Base-by-base conservation (phyloP, 306 rosid genomes). In the Quercus parvula region DNA sequence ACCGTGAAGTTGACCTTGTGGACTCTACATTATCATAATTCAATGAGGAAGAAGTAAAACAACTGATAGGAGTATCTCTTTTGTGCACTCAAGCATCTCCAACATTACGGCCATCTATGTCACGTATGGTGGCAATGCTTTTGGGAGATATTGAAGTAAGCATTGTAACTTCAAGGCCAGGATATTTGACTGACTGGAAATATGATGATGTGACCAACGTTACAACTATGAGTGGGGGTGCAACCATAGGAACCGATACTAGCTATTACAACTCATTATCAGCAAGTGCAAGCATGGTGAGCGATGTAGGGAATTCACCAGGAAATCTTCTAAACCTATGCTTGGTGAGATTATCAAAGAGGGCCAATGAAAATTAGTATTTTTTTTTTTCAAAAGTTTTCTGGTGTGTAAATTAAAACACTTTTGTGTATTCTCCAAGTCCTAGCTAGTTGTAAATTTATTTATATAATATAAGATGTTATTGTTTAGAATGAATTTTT, bases 1-100 rank as follows among this genome's bases (percentile, higher is more conserved):
- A 86, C 64, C 1, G 59, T 51, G 77, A 78, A 79, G 33, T 71
- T 3, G 91, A 83, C 51, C 78, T 92, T 41, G 86, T 76, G 75
- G 94, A 92, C 83, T 84, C 84, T 44, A 74, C 41, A 66, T 75
- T 92, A 62, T 71, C 81, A 20, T 62, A 66, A 49, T 82, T 84
- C 86, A 80, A 77, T 1, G 74, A 81, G 67, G 91, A 87, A 71
- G 91, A 92, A 84, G 86, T 78, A 10, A 78, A 75, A 62, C 78
- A 91, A 30, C 18, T 90, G 17, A 87, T 82, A 4, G 90, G 88
- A 54, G 71, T 92, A 81, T 85, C 91, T 22, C 88, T 88, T 67
- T 30, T 86, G 74, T 92, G 97, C 86, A 90, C 97, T 44, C 94
- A 92, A 56, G 74, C 91, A 80, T 84, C 93, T 14, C 94, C 94